Evolutionary conservation across 208 protist species (phyloP).

Genomic region (Leishmania mexicana): DNA sequence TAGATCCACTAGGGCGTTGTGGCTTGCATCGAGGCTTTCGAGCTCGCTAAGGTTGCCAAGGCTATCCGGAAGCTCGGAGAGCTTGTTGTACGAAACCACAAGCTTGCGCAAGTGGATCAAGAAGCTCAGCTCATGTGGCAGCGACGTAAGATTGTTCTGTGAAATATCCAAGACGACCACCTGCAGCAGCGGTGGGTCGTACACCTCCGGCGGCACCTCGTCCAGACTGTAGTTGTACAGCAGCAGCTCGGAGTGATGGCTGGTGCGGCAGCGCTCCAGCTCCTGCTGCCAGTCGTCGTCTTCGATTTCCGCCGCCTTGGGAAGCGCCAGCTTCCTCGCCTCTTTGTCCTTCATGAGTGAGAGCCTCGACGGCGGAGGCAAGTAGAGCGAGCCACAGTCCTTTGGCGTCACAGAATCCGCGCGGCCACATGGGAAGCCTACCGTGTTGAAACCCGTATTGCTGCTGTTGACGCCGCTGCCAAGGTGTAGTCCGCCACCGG

Average conservation of each 20-base stretch:
- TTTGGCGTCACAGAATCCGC: slow-evolving; percentile 20
- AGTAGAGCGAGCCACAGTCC: slow-evolving; percentile 14
- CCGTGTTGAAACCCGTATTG: not conserved
- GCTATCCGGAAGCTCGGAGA: slow-evolving; percentile 71
- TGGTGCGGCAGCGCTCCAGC: slow-evolving; percentile 61
- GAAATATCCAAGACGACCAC: slow-evolving; percentile 71
- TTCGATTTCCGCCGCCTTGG: slow-evolving; percentile 75
- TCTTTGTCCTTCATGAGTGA: slow-evolving; percentile 31
- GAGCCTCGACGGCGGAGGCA: slow-evolving; percentile 26
- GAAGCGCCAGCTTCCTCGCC: slow-evolving; percentile 47
- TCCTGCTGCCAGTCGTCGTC: slow-evolving; percentile 75
- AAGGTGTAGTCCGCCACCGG: not conserved
- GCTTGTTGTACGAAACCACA: slow-evolving; percentile 81
- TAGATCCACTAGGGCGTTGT: slow-evolving; percentile 73
- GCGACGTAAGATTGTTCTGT: slow-evolving; percentile 64
- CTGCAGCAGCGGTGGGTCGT: slow-evolving; percentile 69
- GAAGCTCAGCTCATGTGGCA: slow-evolving; percentile 80
- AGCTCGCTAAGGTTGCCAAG: slow-evolving; percentile 68
- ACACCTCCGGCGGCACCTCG: slow-evolving; percentile 69
- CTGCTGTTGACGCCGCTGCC: slow-evolving; percentile 1
- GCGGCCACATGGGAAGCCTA: slow-evolving; percentile 15
- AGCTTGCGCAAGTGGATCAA: slow-evolving; percentile 64
- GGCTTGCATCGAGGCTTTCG: slow-evolving; percentile 75
- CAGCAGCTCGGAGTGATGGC: slow-evolving; percentile 52
- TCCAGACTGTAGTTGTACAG: slow-evolving; percentile 74